Evolutionary conservation across 371 early-diverging fungal species (phyloP).

Genomic region (Mucor piriformis): DNA sequence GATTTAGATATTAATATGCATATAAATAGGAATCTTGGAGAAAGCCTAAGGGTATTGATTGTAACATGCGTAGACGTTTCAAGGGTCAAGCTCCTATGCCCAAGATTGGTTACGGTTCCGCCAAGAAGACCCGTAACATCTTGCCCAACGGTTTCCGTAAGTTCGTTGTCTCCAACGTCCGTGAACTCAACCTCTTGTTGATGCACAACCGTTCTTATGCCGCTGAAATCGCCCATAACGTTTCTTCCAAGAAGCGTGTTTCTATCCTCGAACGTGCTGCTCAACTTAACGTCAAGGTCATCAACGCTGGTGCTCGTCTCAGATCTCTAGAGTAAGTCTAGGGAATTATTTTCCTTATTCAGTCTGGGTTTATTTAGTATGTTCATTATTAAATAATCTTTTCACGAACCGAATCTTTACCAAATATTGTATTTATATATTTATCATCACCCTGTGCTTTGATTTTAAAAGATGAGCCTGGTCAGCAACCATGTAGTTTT

Average conservation of each 20-base stretch:
- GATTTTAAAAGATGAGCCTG: too few species aligned
- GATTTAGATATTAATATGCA: neutral
- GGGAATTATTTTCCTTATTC: too few species aligned
- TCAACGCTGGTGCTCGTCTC: constrained; percentile 97
- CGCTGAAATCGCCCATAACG: constrained; percentile 98
- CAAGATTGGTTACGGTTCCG: constrained; percentile 99
- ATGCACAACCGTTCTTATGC: constrained; percentile 99
- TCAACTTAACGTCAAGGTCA: constrained; percentile 96
- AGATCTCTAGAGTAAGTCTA: constrained; percentile 82
- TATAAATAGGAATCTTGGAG: constrained; percentile 93
- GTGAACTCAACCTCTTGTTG: constrained; percentile 96
- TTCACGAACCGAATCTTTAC: too few species aligned
- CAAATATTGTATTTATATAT: too few species aligned
- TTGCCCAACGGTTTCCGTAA: constrained; percentile 99
- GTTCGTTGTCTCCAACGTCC: constrained; percentile 93
- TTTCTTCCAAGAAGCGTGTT: constrained; percentile 97
- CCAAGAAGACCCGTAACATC: constrained; percentile 94
- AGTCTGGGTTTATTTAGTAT: too few species aligned
- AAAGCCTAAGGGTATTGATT: constrained; percentile 99
- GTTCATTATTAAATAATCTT: too few species aligned
- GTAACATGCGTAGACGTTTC: constrained; percentile 96
- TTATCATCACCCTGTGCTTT: too few species aligned
- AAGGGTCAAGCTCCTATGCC: constrained; percentile 99
- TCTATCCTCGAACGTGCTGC: constrained; percentile 97
- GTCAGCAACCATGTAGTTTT: too few species aligned